Evolutionary conservation across 177 flowering plant species (phyloP).

Genomic region (Tripterygium wilfordii): DNA sequence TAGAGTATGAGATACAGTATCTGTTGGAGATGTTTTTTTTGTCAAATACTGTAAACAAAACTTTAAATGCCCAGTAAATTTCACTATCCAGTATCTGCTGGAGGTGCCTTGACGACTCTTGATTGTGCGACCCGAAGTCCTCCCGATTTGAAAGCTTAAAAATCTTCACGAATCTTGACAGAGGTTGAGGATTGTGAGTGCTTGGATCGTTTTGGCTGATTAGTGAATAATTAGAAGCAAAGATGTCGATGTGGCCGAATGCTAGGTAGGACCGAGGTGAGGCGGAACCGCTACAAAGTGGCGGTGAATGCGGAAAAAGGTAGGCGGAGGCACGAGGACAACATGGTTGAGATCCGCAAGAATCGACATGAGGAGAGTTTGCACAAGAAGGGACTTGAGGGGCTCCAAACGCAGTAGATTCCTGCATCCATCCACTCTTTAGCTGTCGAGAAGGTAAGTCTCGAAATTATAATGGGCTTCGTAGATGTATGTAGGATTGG

Average conservation of each 20-base stretch:
- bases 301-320: slow-evolving; percentile 53
- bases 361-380: slow-evolving; percentile 41
- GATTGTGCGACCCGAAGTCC: no score
- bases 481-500: not conserved
- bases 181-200: no score
- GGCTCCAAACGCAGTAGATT: slow-evolving; percentile 24
- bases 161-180: no score
- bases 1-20: no score
- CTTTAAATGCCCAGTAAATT: no score
- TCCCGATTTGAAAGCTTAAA: no score
- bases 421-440: slow-evolving; percentile 19
- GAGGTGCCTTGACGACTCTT: no score
- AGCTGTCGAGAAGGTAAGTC: slow-evolving; percentile 28
- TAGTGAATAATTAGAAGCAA: not conserved
- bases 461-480: not conserved
- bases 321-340: slow-evolving; percentile 42
- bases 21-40: no score
- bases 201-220: not conserved
- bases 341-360: slow-evolving; percentile 56
- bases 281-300: slow-evolving; percentile 46
- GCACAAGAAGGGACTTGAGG: slow-evolving; percentile 49
- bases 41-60: no score
- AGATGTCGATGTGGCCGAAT: slow-evolving; percentile 44
- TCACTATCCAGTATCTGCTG: no score
- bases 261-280: slow-evolving; percentile 43